Conservation (phyloP, 129 eudicot genomes). For the Tagetes erecta region DNA sequence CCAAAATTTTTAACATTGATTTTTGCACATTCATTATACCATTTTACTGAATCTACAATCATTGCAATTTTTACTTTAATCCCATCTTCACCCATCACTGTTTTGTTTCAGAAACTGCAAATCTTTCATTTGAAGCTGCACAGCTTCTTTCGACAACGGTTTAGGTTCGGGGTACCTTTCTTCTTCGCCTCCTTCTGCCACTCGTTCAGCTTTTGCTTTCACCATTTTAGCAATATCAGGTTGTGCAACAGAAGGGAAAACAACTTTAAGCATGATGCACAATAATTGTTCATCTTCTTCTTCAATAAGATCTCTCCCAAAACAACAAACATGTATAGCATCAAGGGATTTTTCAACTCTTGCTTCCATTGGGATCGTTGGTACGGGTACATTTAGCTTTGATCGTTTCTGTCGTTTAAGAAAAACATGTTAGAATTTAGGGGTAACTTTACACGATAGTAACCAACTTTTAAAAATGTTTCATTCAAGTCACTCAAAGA, state of each 20-base stretch:
- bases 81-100: constrained; percentile 37
- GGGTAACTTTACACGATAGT: too few species aligned
- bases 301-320: constrained; percentile 70
- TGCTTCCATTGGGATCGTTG: constrained; percentile 67
- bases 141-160: constrained; percentile 85
- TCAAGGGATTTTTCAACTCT: constrained; percentile 94
- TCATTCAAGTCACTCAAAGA: background rate
- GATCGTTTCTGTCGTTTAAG: constrained; percentile 66
- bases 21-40: constrained; percentile 32
- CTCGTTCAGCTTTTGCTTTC: constrained; percentile 58
- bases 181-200: constrained; percentile 67
- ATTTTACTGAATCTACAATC: constrained; percentile 7
- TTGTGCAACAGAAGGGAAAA: constrained; percentile 64
- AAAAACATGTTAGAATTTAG: background rate
- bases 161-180: constrained; percentile 62
- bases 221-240: constrained; percentile 49
- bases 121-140: constrained; percentile 88
- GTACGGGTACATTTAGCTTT: constrained; percentile 47
- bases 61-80: background rate
- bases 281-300: constrained; percentile 68
- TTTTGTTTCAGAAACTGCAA: constrained; percentile 71
- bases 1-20: constrained; percentile 28
- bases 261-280: constrained; percentile 61
- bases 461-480: background rate
- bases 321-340: constrained; percentile 83